Conservation (phyloP, 345 rosid genomes). For the Carallia pectinifolia region DNA sequence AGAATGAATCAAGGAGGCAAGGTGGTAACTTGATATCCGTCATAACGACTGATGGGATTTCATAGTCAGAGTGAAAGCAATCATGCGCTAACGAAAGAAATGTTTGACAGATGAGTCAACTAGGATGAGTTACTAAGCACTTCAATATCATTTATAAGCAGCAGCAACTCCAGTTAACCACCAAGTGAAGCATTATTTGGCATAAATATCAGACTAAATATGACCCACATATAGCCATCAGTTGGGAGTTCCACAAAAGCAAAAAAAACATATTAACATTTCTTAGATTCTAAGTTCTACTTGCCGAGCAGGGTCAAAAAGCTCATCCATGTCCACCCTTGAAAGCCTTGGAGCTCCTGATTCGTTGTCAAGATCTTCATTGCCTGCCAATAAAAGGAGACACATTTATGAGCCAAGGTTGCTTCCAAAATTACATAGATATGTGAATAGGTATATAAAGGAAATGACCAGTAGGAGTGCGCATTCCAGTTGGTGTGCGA, state of each 20-base stretch:
- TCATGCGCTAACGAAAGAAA: no score
- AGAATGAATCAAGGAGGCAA: not conserved
- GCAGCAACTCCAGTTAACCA: not conserved
- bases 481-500: conserved; percentile 18
- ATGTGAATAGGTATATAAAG: not conserved
- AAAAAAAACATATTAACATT: not conserved
- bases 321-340: conserved; percentile 53
- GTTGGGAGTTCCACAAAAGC: not conserved
- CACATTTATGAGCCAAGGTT: conserved; percentile 12
- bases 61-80: not conserved
- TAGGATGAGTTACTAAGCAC: no score
- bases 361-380: conserved; percentile 34
- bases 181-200: not conserved
- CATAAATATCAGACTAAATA: no score
- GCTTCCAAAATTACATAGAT: not conserved
- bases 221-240: no score
- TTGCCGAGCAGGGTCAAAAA: conserved; percentile 67
- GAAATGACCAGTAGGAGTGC: conserved; percentile 35
- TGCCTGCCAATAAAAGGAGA: conserved; percentile 39
- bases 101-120: no score
- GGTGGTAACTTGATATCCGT: not conserved
- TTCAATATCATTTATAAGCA: not conserved
- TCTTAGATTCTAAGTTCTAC: not conserved
- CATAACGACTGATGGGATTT: not conserved
- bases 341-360: conserved; percentile 49